Evolutionary conservation across 305 asterid genomes (phyloP).

Genomic region (Andrographis paniculata): DNA sequence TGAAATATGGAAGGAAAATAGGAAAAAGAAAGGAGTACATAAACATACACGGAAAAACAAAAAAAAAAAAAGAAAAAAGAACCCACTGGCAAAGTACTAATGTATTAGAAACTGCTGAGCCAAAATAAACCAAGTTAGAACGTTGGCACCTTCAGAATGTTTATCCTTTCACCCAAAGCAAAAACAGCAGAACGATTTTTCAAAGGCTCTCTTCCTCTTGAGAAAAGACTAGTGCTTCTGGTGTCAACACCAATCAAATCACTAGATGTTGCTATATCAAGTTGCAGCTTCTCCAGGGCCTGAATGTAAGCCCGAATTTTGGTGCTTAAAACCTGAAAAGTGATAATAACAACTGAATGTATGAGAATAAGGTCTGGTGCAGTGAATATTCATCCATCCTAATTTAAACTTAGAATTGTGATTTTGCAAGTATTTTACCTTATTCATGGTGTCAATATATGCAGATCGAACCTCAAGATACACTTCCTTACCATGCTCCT

Average conservation of each 20-base stretch:
- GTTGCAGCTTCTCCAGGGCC: conserved; percentile 92
- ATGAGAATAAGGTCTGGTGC: conserved; percentile 13
- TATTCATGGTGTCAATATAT: conserved; percentile 94
- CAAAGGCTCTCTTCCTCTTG: conserved; percentile 95
- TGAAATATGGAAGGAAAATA: too few relatives aligned
- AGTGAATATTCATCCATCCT: conserved; percentile 13
- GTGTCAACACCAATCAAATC: conserved; percentile 97
- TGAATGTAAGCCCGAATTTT: conserved; percentile 96
- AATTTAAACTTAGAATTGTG: conserved; percentile 3
- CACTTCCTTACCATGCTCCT: conserved; percentile 91
- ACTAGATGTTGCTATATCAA: conserved; percentile 92
- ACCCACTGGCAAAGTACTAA: conserved; percentile 1
- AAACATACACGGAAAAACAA: not conserved
- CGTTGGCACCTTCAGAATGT: conserved; percentile 78
- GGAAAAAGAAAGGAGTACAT: too few relatives aligned
- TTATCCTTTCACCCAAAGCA: conserved; percentile 95
- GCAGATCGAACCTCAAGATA: conserved; percentile 89
- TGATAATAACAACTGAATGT: conserved; percentile 15
- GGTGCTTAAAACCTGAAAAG: conserved; percentile 78
- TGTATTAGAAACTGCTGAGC: too few relatives aligned
- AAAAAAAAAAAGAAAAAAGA: conserved; percentile 4
- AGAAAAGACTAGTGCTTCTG: conserved; percentile 85
- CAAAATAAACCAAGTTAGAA: conserved; percentile 7
- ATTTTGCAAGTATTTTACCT: conserved; percentile 40
- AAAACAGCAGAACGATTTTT: conserved; percentile 97